Evolutionary conservation across 306 rosid genomes (phyloP).

Genomic region (Nissolia schottii): DNA sequence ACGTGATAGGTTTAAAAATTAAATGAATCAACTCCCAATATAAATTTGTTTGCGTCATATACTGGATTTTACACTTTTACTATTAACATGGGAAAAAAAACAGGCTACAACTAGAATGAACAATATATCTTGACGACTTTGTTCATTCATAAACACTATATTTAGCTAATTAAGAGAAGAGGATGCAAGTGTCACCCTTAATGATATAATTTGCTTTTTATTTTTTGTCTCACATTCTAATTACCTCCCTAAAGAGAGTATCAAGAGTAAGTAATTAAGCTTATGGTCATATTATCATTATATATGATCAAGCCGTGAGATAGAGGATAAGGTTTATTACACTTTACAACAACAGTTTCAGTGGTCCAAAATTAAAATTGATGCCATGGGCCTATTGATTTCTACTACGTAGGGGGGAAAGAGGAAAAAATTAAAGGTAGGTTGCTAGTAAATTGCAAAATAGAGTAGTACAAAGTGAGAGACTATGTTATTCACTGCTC

Average conservation of each 20-base stretch:
- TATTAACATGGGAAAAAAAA: not conserved
- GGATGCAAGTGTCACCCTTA: not conserved
- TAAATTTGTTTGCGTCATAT: too few relatives aligned
- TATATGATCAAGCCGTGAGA: not conserved
- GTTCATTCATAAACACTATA: not conserved
- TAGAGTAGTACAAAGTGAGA: conserved; percentile 33
- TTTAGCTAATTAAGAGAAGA: not conserved
- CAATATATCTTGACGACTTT: not conserved
- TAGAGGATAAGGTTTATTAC: not conserved
- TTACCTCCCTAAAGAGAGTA: not conserved
- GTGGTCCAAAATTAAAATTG: conserved; percentile 29
- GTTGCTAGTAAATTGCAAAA: conserved; percentile 12
- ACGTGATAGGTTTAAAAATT: too few relatives aligned
- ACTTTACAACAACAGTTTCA: not conserved
- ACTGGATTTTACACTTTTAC: not conserved
- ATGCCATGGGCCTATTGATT: conserved; percentile 22
- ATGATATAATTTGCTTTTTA: too few relatives aligned
- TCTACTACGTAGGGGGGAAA: conserved; percentile 1
- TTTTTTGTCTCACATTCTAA: too few relatives aligned
- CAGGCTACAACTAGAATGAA: not conserved
- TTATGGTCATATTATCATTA: not conserved
- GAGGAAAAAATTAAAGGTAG: conserved; percentile 1
- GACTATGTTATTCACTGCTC: conserved; percentile 26
- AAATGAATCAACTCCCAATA: too few relatives aligned
- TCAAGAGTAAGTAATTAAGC: not conserved